Evolutionary conservation across 768 basidiomycete species (phyloP).

Genomic region (Russula vinacea): DNA sequence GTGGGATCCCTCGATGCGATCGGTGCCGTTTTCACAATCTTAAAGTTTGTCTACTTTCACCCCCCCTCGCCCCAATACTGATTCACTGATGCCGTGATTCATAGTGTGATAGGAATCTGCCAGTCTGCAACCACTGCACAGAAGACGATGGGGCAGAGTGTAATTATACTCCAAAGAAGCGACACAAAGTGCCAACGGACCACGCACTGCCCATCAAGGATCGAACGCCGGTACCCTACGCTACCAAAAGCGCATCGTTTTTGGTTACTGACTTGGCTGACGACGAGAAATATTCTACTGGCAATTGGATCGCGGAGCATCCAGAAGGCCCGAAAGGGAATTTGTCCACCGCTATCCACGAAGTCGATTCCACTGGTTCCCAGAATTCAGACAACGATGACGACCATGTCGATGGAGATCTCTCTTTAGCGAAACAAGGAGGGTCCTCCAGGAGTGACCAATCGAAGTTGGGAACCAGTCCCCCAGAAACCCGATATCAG

Average conservation of each 20-base stretch:
- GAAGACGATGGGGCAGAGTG: slow-evolving; percentile 53
- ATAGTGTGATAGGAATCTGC: slow-evolving; percentile 70
- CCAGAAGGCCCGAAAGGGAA: slow-evolving; percentile 26
- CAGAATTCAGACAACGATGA: slow-evolving; percentile 29
- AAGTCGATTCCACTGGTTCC: slow-evolving; percentile 26
- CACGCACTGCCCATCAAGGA: slow-evolving; percentile 38
- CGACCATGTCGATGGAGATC: slow-evolving; percentile 24
- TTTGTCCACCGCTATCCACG: slow-evolving; percentile 15
- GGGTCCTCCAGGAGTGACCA: slow-evolving; percentile 16
- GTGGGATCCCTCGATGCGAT: slow-evolving; percentile 72
- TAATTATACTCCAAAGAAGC: slow-evolving; percentile 72
- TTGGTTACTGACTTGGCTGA: slow-evolving; percentile 43
- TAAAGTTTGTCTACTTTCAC: slow-evolving; percentile 46
- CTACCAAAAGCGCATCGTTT: slow-evolving; percentile 49
- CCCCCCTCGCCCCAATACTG: slow-evolving; percentile 18
- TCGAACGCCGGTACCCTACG: slow-evolving; percentile 42
- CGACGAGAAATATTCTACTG: slow-evolving; percentile 36
- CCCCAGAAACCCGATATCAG: slow-evolving; percentile 16
- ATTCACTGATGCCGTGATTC: slow-evolving; percentile 7
- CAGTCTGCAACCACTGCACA: slow-evolving; percentile 65
- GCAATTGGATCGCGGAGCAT: slow-evolving; percentile 31
- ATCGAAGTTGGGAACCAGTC: slow-evolving; percentile 6
- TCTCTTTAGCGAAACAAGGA: neutral
- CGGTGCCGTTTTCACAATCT: slow-evolving; percentile 63
- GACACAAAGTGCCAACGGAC: slow-evolving; percentile 52